Conservation (phyloP, 352 stramenopile species). For the Phytophthora litchii region DNA sequence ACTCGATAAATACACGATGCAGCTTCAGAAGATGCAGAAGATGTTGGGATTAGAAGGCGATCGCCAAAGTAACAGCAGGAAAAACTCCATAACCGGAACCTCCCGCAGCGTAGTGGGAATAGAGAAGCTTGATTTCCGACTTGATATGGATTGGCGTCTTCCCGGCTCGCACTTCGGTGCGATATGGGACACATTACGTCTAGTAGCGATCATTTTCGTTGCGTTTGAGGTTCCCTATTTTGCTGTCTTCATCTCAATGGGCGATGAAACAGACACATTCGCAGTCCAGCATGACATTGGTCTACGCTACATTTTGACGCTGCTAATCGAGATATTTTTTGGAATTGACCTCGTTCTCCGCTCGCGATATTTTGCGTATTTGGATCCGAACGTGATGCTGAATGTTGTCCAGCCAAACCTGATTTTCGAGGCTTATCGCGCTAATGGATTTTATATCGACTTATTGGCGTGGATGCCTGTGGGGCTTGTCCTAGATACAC, state of each 20-base stretch:
- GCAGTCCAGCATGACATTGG: conserved; percentile 33
- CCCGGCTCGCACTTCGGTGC: conserved; percentile 56
- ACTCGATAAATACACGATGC: conserved; percentile 61
- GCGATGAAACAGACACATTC: conserved; percentile 48
- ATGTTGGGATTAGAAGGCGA: conserved; percentile 55
- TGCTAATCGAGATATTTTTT: conserved; percentile 60
- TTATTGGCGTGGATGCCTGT: conserved; percentile 53
- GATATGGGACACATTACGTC: conserved; percentile 49
- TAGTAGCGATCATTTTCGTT: conserved; percentile 52
- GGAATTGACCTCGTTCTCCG: conserved; percentile 53
- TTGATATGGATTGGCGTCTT: conserved; percentile 35
- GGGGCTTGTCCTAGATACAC: conserved; percentile 46
- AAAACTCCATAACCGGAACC: conserved; percentile 25
- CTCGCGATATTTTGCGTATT: conserved; percentile 54
- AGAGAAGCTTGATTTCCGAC: background rate
- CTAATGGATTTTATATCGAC: conserved; percentile 57
- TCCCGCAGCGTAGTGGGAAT: conserved; percentile 5
- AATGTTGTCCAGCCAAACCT: conserved; percentile 53
- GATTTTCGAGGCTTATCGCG: conserved; percentile 62
- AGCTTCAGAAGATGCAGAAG: conserved; percentile 79
- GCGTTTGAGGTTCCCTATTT: conserved; percentile 76
- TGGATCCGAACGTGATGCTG: conserved; percentile 65
- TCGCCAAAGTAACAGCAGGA: conserved; percentile 9
- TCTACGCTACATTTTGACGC: conserved; percentile 36
- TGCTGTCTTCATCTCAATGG: conserved; percentile 66